phyloP scores from a whole-genome alignment of 1,284 basidiomycete genomes.

The Cutaneotrichosporon daszewskae region DNA sequence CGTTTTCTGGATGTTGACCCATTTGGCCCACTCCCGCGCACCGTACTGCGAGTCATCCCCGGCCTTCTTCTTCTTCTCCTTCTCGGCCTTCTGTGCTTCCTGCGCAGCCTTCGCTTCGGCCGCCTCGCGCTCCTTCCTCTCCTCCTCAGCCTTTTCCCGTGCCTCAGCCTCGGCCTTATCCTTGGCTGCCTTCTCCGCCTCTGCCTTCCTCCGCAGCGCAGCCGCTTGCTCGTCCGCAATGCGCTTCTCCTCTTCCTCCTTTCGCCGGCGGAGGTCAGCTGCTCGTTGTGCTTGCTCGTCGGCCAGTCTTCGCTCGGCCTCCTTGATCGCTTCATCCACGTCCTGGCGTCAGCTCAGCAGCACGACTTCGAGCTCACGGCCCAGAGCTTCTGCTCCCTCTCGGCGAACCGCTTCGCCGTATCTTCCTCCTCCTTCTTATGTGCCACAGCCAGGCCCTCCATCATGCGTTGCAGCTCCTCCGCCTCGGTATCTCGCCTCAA shows the following conservation, averaged over 20 bases:
- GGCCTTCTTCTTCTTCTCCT: constrained; percentile 15
- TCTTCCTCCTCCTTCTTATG: constrained; percentile 33
- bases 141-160: constrained; percentile 12
- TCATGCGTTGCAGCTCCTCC: constrained; percentile 30
- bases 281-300: constrained; percentile 16
- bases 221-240: constrained; percentile 22
- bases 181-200: constrained; percentile 20
- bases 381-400: constrained; percentile 37
- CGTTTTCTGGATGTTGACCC: constrained; percentile 58
- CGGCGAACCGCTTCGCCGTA: constrained; percentile 22
- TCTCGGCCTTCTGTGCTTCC: constrained; percentile 8
- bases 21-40: constrained; percentile 63
- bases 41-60: constrained; percentile 29
- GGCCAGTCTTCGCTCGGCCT: constrained; percentile 15
- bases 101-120: constrained; percentile 1
- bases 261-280: constrained; percentile 12
- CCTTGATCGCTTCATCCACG: constrained; percentile 35
- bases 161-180: constrained; percentile 21
- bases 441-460: constrained; percentile 32
- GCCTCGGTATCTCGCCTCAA: constrained; percentile 19
- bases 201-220: constrained; percentile 22
- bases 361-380: constrained; percentile 20
- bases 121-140: constrained; percentile 14
- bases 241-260: constrained; percentile 25
- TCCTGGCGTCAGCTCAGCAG: constrained; percentile 17